Conservation (phyloP, 768 basidiomycete genomes). For the Dacryopinax primogenitus region DNA sequence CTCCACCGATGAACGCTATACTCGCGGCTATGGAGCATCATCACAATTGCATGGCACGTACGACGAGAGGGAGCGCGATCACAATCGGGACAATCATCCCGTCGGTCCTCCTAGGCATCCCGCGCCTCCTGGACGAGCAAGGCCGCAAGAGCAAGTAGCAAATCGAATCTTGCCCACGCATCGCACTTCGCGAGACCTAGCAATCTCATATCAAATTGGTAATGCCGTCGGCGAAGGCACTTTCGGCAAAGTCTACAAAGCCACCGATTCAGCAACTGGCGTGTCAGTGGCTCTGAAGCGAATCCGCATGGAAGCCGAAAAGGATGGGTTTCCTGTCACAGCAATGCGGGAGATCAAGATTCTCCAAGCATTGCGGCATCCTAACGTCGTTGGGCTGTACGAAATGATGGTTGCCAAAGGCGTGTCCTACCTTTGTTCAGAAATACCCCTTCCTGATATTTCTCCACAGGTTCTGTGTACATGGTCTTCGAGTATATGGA, state of each 20-base stretch:
- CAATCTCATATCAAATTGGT: constrained; percentile 60
- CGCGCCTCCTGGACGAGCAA: background rate
- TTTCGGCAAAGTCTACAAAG: constrained; percentile 97
- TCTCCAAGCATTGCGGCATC: constrained; percentile 77
- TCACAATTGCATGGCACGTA: background rate
- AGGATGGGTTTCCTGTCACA: constrained; percentile 96
- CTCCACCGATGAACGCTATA: background rate
- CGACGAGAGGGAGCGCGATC: background rate
- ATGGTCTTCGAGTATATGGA: constrained; percentile 99
- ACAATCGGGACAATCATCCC: background rate
- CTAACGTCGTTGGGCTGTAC: constrained; percentile 75
- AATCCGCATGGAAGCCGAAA: constrained; percentile 94
- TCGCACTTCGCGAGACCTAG: background rate
- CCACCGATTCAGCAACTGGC: constrained; percentile 65
- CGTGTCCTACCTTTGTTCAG: constrained; percentile 26
- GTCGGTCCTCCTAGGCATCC: background rate
- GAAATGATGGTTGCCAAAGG: constrained; percentile 99
- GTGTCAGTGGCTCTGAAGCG: constrained; percentile 81
- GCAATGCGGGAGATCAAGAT: constrained; percentile 99
- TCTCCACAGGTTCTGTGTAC: constrained; percentile 66
- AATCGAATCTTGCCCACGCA: background rate
- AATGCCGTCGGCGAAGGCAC: constrained; percentile 97
- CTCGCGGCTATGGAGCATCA: background rate
- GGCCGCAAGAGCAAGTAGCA: constrained; percentile 13
- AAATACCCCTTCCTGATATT: background rate